Evolutionary conservation across 805 yeast genomes (phyloP), one percentile per base, ranked within the genome.

Genomic region (Ogataea pignaliae): DNA sequence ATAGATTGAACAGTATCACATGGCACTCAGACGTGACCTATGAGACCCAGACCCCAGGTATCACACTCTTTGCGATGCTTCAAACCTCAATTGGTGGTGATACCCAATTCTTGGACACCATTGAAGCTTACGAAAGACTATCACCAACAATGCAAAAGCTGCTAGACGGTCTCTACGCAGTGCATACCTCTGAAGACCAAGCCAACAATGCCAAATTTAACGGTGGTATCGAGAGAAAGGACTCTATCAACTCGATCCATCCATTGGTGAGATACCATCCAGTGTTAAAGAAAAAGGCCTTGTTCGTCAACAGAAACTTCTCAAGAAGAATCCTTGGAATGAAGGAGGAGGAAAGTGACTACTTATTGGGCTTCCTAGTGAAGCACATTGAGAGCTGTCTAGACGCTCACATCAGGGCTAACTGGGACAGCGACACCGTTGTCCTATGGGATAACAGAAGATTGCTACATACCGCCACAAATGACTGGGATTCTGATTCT

Each of bases 401-500:
- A 45, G 88, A 83, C 60, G 70, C 83, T 53, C 87, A 83, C 52
- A 68, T 83, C 42, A 75, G 90, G 58, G 86, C 87, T 37, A 72
- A 63, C 43, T 85, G 88, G 85, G 83, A 79, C 57, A 81, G 82
- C 42, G 74, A 76, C 40, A 76, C 88, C 1, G 83, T 85, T 41
- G 87, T 81, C 15, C 63, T 83, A 26, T 85, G 91, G 91, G 93
- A 85, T 57, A 85, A 85, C 70, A 78, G 93, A 60, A 70, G 83
- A 57, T 75, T 80, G 10, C 65, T 76, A 21, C 93, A 85, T 61
- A 70, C 85, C 12, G 88, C 89, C 13, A 71, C 81, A 14, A 74
- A 78, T 43, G 91, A 85, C 56, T 85, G 87, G 83, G 83, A 76
- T 52, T 71, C 76, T 37, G 81, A 84, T 14, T 76, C 73, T 34